Percentiles rank a stretch among this genome's conserved stretches.
These are phyloP conservation scores for Asclepias syriaca DNA, from an alignment of 257 asterid genomes.

Conservation along the genomic window DNA sequence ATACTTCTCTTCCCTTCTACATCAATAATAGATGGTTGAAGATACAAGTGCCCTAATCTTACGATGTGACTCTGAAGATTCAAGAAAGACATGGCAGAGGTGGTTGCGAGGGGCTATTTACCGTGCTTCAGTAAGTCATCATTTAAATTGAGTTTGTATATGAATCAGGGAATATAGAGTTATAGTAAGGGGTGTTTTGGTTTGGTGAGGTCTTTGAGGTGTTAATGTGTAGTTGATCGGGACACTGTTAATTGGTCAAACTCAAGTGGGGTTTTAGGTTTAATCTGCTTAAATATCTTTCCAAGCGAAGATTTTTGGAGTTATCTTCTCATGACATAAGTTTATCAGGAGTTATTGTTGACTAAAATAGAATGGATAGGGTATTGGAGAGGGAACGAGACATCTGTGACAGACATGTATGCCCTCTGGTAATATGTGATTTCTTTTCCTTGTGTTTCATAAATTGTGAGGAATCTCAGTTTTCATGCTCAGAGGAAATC, in stretches of 20 bases:
- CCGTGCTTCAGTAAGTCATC: conserved; percentile 70
- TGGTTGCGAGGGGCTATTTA: conserved; percentile 83
- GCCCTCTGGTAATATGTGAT: not conserved
- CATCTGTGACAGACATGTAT: not conserved
- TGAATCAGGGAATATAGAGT: not conserved
- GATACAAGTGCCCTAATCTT: conserved; percentile 72
- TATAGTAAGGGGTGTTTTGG: not conserved
- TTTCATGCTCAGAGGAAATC: no score
- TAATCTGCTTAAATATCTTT: not conserved
- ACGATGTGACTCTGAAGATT: conserved; percentile 67
- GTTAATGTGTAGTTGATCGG: not conserved
- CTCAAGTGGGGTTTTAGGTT: not conserved
- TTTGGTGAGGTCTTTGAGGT: not conserved
- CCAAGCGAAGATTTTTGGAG: not conserved
- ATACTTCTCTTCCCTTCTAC: conserved; percentile 5
- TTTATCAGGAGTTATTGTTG: not conserved
- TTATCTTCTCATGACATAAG: not conserved
- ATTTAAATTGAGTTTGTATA: conserved; percentile 5
- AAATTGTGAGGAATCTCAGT: no score
- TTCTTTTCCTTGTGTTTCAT: no score
- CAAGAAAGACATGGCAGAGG: conserved; percentile 75
- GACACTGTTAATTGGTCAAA: not conserved
- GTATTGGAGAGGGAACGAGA: not conserved
- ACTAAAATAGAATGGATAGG: not conserved
- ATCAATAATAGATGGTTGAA: conserved; percentile 58